Evolutionary conservation across 31 red algal species (phyloP).

Genomic region (Asparagopsis taxiformis): DNA sequence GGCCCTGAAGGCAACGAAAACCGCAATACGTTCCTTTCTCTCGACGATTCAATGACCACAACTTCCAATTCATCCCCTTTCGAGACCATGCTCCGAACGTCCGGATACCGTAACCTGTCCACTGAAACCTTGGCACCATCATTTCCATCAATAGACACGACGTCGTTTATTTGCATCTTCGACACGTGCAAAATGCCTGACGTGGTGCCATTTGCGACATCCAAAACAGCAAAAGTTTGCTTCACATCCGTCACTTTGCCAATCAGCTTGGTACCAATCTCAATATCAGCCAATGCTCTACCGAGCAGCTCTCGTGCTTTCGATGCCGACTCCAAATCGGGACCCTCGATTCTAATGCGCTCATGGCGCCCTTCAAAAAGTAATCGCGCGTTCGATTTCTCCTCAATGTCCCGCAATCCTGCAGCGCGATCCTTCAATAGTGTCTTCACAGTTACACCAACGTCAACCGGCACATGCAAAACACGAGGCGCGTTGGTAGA

Average conservation of each 20-base stretch:
- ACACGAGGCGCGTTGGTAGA: constrained; percentile 30
- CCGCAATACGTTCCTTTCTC: too few relatives aligned
- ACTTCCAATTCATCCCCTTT: not conserved
- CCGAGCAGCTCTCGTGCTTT: constrained; percentile 1
- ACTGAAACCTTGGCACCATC: not conserved
- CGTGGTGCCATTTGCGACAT: constrained; percentile 2
- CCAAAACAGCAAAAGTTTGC: constrained; percentile 26
- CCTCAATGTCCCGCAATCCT: constrained; percentile 25
- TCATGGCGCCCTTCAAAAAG: constrained; percentile 23
- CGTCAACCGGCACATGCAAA: constrained; percentile 28
- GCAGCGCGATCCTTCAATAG: constrained; percentile 30
- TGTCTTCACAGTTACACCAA: constrained; percentile 7
- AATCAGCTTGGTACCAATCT: constrained; percentile 29
- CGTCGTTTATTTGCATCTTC: constrained; percentile 34
- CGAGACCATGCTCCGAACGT: constrained; percentile 3
- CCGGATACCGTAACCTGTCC: constrained; percentile 4
- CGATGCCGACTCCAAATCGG: constrained; percentile 9
- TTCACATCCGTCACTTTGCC: constrained; percentile 16
- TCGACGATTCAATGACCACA: not conserved
- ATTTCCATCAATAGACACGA: not conserved
- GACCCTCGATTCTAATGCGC: constrained; percentile 28
- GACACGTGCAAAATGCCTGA: constrained; percentile 49
- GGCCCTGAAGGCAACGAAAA: too few relatives aligned
- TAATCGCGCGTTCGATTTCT: constrained; percentile 17
- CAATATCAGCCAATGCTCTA: constrained; percentile 27